Base-by-base conservation (phyloP, 192 early-diverging fungal genomes). In the Martensiomyces pterosporus region DNA sequence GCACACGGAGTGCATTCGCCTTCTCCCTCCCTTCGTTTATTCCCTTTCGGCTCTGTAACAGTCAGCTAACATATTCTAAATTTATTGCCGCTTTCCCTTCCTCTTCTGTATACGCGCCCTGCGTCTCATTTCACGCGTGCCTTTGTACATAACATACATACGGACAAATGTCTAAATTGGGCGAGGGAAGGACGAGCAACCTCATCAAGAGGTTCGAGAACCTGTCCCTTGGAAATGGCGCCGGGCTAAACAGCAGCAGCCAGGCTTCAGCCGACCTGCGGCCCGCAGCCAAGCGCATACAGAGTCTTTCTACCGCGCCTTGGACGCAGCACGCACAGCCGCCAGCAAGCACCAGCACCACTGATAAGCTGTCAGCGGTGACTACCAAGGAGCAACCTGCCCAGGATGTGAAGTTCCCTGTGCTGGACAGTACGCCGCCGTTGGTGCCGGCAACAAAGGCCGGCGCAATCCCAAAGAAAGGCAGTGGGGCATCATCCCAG, bases 121-220 rank as follows among this genome's bases (percentile, higher is more conserved):
- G n/a, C n/a, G n/a, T n/a, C n/a, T n/a, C n/a, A n/a, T n/a, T n/a
- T n/a, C n/a, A n/a, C n/a, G n/a, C n/a, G n/a, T n/a, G n/a, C n/a
- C n/a, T n/a, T n/a, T n/a, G n/a, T n/a, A n/a, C n/a, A n/a, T 21
- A 13, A 12, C 39, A 41, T 22, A 41, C 21, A 23, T 45, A 29
- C 18, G 43, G 45, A 47, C 32, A 40, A 46, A 49, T 51, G 57
- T 34, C 55, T 32, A 42, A 47, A 46, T 13, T 43, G 24, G 24
- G 47, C 24, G 55, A 43, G 35, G 55, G 67, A 24, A 55, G 60
- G 15, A 64, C 60, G 7, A 57, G 55, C 15, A 60, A 71, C 47
- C 67, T 71, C 51, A 63, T 63, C 45, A 55, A 57, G 33, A 53
- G 60, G 41, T 64, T 71, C 42, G 60, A 71, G 25, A 55, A 27